Evolutionary conservation across 2,329 filamentous ascomycete species (phyloP), one percentile per base, ranked within the genome.

Genomic region (Aureobasidium uvarum): DNA sequence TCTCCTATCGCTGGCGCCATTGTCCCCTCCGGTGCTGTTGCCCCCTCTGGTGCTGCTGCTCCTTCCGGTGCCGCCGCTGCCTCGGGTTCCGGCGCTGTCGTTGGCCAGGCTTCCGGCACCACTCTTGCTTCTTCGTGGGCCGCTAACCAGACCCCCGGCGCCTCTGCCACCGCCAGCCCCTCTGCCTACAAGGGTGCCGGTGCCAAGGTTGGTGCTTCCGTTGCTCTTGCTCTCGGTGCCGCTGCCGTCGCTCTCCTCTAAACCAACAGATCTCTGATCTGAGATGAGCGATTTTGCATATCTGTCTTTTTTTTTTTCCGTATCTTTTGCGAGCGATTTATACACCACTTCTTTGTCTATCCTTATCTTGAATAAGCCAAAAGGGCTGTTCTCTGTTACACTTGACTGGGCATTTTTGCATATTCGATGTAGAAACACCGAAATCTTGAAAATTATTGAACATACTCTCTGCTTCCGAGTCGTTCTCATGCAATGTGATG

Each of bases 91-190:
- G 50, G 45, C 48, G 64, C 54, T 65, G 18, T 41, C 25, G 18
- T 55, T 14, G 43, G 54, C 36, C n/a, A 43, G 38, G 62, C 54
- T 25, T 58, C 63, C 13, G 60, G 48, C 39, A 46, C 60, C 28
- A 65, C 63, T 28, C 63, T 65, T 39, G 63, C 63, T 18, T 65
- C 63, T 10, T 52, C 54, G 14, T 65, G 54, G 54, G 63, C 63
- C 7, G 63, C 63, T 11, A 58, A 43, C 54, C 52, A 67, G 48
- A 56, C 48, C 51, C 62, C 62, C 38, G 60, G 60, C 5, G 48
- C 60, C 14, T 14, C 28, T 14, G 25, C 60, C 31, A 64, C 60
- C 8, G 48, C 50, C 31, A 36, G 13, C 50, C 5, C 60, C 39
- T 45, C 60, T 3, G 31, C 60, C 50, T 64, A 54, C 60, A 55